Base-by-base conservation (phyloP, 345 rosid genomes). In the Bruguiera gymnorhiza region DNA sequence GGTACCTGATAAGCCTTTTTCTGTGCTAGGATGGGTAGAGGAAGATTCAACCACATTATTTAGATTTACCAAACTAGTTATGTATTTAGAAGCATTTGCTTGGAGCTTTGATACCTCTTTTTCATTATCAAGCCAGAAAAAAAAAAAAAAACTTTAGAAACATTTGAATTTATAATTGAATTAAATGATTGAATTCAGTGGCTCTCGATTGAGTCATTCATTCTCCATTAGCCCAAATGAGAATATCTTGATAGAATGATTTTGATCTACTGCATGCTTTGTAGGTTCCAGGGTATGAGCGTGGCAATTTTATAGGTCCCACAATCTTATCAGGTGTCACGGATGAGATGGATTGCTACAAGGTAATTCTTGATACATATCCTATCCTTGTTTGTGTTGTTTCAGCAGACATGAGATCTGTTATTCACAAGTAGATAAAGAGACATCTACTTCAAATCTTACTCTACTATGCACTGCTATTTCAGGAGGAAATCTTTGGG, bases 401-500 rank as follows among this genome's bases (percentile, higher is more conserved):
- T 29, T 23, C 13, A 32, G 15, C 62, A 30, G 52, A 20, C 4
- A 19, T 37, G 53, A 39, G 72, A 48, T 63, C 58, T 39, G 24
- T 65, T 4, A 56, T 62, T 70, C 46, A 32, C 23, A 3, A 26
- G 63, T 68, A 51, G 26, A 27, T 32, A 43, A 61, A 11, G 66
- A 48, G 10, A 26, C 7, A 29, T 3, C 37, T 27, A 55, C 15
- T 3, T 69, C 36, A 50, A 67, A 48, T 39, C 24, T 71, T 39
- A 76, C 67, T 69, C 24, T 32, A 48, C 13, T 72, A 20, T 24
- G 34, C 20, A 55, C 54, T 69, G 62, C 58, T 56, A 73, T 55
- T 79, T 79, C 86, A 94, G 98, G 99, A 94, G 83, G 99, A 94
- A 83, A 94, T 94, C 70, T 94, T 94, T 76, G 99, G 99, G 65